Conservation (phyloP, 441 rosid genomes). For the Arabidopsis lyrata region DNA sequence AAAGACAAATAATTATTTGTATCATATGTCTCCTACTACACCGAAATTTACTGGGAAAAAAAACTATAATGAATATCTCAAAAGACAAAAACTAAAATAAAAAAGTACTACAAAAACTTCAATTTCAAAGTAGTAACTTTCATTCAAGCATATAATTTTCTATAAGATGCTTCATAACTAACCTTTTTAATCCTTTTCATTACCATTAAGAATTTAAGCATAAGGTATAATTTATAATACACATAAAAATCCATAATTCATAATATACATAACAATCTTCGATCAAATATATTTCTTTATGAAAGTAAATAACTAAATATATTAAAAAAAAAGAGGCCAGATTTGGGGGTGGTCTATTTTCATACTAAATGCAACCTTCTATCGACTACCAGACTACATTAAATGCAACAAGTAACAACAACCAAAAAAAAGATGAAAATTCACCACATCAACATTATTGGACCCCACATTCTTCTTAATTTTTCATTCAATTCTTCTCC, state of each 20-base stretch:
- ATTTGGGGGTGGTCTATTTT: constrained; percentile 24
- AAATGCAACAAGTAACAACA: constrained; percentile 35
- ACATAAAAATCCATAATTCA: too few species aligned
- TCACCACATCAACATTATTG: constrained; percentile 34
- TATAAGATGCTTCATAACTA: neutral
- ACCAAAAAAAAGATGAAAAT: constrained; percentile 1
- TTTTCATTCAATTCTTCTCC: constrained; percentile 48
- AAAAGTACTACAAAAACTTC: neutral
- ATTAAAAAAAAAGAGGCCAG: neutral
- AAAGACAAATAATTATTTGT: neutral
- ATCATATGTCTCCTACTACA: neutral
- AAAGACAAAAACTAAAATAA: neutral
- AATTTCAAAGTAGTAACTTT: neutral
- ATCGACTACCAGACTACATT: constrained; percentile 46
- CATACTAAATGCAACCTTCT: constrained; percentile 46
- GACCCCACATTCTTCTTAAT: constrained; percentile 36
- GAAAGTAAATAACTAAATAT: neutral
- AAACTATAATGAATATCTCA: neutral
- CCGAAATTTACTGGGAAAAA: neutral
- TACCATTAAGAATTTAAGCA: neutral
- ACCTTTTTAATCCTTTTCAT: neutral
- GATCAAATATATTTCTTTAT: too few species aligned
- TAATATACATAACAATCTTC: too few species aligned
- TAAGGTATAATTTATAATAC: neutral
- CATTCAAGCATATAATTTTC: neutral